Percentiles rank a stretch among this genome's conserved stretches.
phyloP scores from a whole-genome alignment of 768 basidiomycete genomes.

The Termitomyces titanicus region DNA sequence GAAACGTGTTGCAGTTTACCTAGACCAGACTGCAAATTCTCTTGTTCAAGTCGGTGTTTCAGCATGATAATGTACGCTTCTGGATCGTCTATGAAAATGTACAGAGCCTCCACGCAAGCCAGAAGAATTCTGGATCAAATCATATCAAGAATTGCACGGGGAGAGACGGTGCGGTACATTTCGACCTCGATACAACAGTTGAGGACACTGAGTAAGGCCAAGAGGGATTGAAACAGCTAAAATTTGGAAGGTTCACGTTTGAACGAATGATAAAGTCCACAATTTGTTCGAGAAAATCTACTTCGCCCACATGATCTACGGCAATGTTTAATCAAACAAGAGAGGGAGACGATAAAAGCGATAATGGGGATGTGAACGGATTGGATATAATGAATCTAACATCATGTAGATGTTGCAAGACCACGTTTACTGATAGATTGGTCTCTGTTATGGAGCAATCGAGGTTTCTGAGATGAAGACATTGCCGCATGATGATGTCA shows the following conservation, averaged over 20 bases:
- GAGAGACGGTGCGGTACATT: neutral
- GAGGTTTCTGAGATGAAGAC: no score
- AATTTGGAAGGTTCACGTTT: no score
- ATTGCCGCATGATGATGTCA: no score
- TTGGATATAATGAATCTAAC: neutral
- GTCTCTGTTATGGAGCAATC: no score
- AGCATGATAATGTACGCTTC: neutral
- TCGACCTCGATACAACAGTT: neutral
- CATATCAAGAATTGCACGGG: neutral
- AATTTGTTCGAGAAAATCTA: no score
- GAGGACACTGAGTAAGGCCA: neutral
- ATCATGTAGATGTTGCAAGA: neutral
- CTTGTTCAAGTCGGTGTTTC: neutral
- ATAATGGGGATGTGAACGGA: no score
- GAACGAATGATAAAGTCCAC: no score
- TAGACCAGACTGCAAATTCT: neutral
- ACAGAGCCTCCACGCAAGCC: neutral
- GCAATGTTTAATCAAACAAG: no score
- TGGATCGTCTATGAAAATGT: neutral
- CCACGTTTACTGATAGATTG: no score
- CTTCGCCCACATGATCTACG: no score
- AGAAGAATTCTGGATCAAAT: neutral
- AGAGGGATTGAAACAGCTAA: neutral
- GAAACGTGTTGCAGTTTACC: neutral
- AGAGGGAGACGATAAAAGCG: neutral